Base-by-base conservation (phyloP, 1,284 basidiomycete species). In the Apiotrichum akiyoshidainum region DNA sequence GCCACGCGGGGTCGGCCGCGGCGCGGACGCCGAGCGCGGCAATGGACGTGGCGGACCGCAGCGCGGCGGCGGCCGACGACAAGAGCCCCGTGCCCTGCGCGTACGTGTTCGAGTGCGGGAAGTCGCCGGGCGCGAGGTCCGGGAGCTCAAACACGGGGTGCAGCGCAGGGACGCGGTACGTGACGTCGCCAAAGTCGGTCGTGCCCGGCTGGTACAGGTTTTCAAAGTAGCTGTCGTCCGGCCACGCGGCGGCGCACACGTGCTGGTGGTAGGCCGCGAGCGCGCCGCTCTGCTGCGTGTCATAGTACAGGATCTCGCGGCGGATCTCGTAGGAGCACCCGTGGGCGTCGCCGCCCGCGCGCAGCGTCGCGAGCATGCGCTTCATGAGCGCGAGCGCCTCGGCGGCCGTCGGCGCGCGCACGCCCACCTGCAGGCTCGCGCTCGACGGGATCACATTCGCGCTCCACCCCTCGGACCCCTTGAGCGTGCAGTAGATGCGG, bases 361-460 rank as follows among this genome's bases (percentile, higher is more conserved):
- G 37, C 4, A 37, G 37, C 2, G 37, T 37, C 37, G 37, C 14
- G 37, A 11, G 37, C 37, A 77, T 73, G n/a, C 74, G 65, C 2
- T 55, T 56, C 8, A 61, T 60, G 2, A 75, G 63, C 5, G 56
- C 63, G 52, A 65, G 64, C 33, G 72, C 63, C 46, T 65, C 68
- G 2, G 60, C 39, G 5, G 65, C 64, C 2, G 66, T 68, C 12
- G 74, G 72, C 0, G 71, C 61, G 16, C 77, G 71, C 21, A 76
- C 62, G 54, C 72, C 71, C 54, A 51, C 17, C 16, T 40, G 35
- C 26, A 60, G 26, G 33, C 45, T 19, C n/a, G 59, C 17, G 17
- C 70, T 55, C 48, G 68, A 72, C 1, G 79, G 75, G 51, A 80
- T 79, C 5, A 80, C 72, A 58, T 71, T 68, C 19, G 60, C 40